phyloP scores from a whole-genome alignment of 495 filamentous ascomycete genomes.

The Neurospora africana region DNA sequence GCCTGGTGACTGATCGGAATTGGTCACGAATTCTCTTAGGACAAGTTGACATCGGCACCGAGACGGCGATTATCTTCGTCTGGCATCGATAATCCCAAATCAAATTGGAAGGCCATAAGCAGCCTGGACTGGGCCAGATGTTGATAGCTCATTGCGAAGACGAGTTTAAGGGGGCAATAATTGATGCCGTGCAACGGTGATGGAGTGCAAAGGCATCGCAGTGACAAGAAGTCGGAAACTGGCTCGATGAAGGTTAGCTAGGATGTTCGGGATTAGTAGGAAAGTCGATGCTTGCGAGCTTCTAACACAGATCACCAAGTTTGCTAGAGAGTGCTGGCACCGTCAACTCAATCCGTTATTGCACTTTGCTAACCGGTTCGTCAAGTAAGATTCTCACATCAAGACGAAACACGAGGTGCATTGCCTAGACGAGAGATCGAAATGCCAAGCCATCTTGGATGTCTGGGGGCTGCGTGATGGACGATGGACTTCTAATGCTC shows the following conservation, averaged over 20 bases:
- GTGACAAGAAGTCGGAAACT: background rate
- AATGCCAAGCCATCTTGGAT: slow-evolving; percentile 15
- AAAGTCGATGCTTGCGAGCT: background rate
- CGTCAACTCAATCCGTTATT: background rate
- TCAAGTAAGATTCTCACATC: background rate
- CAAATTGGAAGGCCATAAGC: background rate
- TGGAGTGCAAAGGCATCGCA: background rate
- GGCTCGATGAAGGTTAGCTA: background rate
- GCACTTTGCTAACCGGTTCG: background rate
- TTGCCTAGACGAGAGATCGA: slow-evolving; percentile 24
- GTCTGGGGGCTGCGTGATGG: background rate
- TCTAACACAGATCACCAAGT: background rate
- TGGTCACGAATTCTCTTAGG: background rate
- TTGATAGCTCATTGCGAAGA: background rate
- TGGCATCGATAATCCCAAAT: background rate
- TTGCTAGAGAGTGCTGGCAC: background rate
- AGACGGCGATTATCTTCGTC: background rate
- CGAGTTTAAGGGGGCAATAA: background rate
- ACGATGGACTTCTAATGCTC: background rate
- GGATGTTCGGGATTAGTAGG: background rate
- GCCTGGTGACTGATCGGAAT: background rate
- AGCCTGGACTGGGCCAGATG: background rate
- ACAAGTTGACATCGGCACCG: background rate
- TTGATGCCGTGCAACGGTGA: background rate
- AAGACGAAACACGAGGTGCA: background rate